Evolutionary conservation across 805 yeast species (phyloP).

Genomic region (Wickerhamomyces ciferrii): DNA sequence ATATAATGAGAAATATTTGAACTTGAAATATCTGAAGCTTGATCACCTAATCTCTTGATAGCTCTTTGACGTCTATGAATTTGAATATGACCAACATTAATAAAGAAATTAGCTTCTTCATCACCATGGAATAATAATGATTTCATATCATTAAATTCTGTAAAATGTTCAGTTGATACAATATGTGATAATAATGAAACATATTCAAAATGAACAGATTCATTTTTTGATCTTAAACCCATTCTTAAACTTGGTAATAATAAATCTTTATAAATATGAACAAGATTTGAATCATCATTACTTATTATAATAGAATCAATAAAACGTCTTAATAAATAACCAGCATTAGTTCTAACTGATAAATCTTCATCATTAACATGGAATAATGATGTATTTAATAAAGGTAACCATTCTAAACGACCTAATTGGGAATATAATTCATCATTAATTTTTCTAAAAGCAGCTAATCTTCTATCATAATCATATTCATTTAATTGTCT

Average conservation of each 20-base stretch:
- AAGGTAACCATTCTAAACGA: conserved; percentile 71
- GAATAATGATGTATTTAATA: conserved; percentile 61
- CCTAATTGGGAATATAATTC: conserved; percentile 35
- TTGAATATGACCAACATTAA: conserved; percentile 78
- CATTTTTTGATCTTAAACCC: conserved; percentile 60
- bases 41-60: conserved; percentile 52
- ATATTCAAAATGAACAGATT: conserved; percentile 66
- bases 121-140: conserved; percentile 59
- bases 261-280: conserved; percentile 41
- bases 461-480: conserved; percentile 66
- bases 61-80: conserved; percentile 84
- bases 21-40: conserved; percentile 41
- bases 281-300: conserved; percentile 22
- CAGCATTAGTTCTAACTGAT: conserved; percentile 74
- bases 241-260: conserved; percentile 60
- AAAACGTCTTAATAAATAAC: conserved; percentile 56
- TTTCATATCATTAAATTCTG: conserved; percentile 62
- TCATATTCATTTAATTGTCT: conserved; percentile 70
- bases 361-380: conserved; percentile 77
- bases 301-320: conserved; percentile 40
- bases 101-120: conserved; percentile 79
- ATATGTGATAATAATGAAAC: conserved; percentile 60
- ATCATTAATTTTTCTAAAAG: conserved; percentile 65
- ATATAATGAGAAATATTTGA: conserved; percentile 71
- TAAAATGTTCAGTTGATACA: conserved; percentile 39